Evolutionary conservation across 1,284 basidiomycete species (phyloP), one percentile per base, ranked within the genome.

Genomic region (Trichosporon inkin): DNA sequence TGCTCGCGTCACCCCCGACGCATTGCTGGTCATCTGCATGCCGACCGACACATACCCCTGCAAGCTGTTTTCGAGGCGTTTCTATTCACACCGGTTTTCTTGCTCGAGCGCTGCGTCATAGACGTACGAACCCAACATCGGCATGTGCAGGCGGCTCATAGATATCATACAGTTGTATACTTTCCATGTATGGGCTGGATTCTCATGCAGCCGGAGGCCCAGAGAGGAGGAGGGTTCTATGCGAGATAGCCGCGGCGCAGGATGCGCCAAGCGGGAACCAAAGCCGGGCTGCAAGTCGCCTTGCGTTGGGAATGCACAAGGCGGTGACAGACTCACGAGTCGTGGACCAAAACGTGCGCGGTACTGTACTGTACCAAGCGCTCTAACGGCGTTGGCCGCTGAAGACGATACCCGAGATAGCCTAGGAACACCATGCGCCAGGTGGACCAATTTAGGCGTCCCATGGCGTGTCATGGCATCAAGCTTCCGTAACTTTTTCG

Each of bases 81-180:
- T n/a, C n/a, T 20, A 22, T 49, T 24, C 44, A 28, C 22, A 10
- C 4, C n/a, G 16, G 16, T 49, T 32, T 14, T 47, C 20, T 49
- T 32, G 19, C 44, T 49, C 24, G 24, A 32, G 44, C 44, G 44
- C 44, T n/a, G 44, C 44, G 44, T n/a, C 44, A 49, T 8, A 32
- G 28, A 32, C 8, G 28, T 5, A 32, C 3, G 4, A 44, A 22
- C 17, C 17, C 19, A n/a, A 40, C 16, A 47, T 28, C 22, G 10
- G 38, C 38, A 19, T 40, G 16, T 40, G 44, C 44, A 17, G 22
- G 13, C 22, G 6, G 22, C 44, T 49, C 44, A 49, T 49, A 49
- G 44, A 49, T 32, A 32, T 49, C 44, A 49, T 49, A 49, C 44
- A 49, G 44, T 49, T 49, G 44, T 49, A 49, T 24, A 49, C 24